Evolutionary conservation across 2,329 filamentous ascomycete genomes (phyloP).

Genomic region (Alternaria burnsii): DNA sequence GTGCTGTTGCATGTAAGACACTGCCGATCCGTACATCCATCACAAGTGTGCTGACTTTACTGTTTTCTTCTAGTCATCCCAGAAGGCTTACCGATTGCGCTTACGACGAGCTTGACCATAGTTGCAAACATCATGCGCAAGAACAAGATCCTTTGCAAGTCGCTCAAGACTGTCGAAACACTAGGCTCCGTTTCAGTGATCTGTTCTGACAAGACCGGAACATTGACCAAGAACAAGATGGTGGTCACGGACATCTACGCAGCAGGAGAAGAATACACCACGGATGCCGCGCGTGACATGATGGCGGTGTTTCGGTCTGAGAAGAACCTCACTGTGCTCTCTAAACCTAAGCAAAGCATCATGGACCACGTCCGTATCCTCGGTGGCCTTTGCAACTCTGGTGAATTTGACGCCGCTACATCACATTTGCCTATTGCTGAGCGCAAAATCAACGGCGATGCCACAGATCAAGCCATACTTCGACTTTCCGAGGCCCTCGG

Average conservation of each 20-base stretch:
- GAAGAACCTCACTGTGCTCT: conserved; percentile 42
- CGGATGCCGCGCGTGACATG: conserved; percentile 59
- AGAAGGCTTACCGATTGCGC: conserved; percentile 58
- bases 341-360: conserved; percentile 38
- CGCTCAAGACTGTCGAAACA: conserved; percentile 79
- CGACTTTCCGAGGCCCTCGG: conserved; percentile 74
- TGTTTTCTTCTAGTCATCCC: conserved; percentile 64
- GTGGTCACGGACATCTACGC: conserved; percentile 73
- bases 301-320: conserved; percentile 46
- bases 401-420: conserved; percentile 75
- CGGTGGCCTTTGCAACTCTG: conserved; percentile 76
- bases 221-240: conserved; percentile 76
- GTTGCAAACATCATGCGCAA: conserved; percentile 79
- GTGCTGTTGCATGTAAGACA: conserved; percentile 57
- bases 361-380: conserved; percentile 66
- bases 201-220: conserved; percentile 81
- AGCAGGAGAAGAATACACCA: conserved; percentile 61
- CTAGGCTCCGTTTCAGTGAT: conserved; percentile 76
- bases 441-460: conserved; percentile 75
- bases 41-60: conserved; percentile 2
- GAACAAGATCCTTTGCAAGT: conserved; percentile 82
- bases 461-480: conserved; percentile 78
- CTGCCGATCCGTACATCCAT: not conserved
- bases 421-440: conserved; percentile 66
- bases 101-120: conserved; percentile 72